These are phyloP conservation scores for Ceratobasidium sp. DNA, from an alignment of 1,284 basidiomycete genomes.

Conservation along the genomic window DNA sequence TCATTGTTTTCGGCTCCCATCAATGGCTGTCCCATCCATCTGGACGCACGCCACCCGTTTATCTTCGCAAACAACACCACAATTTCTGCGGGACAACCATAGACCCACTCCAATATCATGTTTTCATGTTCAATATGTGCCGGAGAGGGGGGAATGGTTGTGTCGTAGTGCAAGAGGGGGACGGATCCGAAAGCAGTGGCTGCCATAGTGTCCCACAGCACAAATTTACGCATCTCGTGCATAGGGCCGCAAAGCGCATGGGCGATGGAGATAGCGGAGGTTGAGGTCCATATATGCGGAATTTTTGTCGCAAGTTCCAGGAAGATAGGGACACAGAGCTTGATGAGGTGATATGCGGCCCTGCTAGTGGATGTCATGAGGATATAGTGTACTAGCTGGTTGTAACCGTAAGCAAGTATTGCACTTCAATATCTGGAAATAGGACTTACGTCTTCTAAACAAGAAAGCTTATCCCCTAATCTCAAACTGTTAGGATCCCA, in stretches of 20 bases:
- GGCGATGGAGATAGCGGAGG: slow-evolving; percentile 16
- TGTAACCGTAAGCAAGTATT: not conserved
- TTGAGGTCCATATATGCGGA: not conserved
- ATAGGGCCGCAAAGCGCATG: not conserved
- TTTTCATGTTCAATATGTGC: not conserved
- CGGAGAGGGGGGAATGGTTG: not conserved
- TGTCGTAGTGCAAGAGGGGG: slow-evolving; percentile 25
- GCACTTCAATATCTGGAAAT: not conserved
- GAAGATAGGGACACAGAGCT: slow-evolving; percentile 3
- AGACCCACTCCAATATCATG: slow-evolving; percentile 23
- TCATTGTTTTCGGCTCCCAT: not conserved
- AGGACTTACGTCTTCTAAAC: slow-evolving; percentile 5
- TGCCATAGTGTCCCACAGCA: slow-evolving; percentile 10
- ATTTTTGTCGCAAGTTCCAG: slow-evolving; percentile 7
- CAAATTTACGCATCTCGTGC: slow-evolving; percentile 22
- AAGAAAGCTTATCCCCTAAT: not conserved
- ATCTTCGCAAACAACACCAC: slow-evolving; percentile 18
- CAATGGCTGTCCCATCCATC: not conserved
- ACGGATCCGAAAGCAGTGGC: slow-evolving; percentile 3
- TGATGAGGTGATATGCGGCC: slow-evolving; percentile 8
- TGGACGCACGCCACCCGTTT: slow-evolving; percentile 7
- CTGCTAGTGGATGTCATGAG: not conserved
- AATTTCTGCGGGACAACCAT: slow-evolving; percentile 25
- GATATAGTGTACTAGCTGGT: slow-evolving; percentile 6
- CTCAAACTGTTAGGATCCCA: not conserved